Evolutionary conservation across 2,329 filamentous ascomycete genomes (phyloP), one percentile per base, ranked within the genome.

Genomic region (Diplodia corticola): DNA sequence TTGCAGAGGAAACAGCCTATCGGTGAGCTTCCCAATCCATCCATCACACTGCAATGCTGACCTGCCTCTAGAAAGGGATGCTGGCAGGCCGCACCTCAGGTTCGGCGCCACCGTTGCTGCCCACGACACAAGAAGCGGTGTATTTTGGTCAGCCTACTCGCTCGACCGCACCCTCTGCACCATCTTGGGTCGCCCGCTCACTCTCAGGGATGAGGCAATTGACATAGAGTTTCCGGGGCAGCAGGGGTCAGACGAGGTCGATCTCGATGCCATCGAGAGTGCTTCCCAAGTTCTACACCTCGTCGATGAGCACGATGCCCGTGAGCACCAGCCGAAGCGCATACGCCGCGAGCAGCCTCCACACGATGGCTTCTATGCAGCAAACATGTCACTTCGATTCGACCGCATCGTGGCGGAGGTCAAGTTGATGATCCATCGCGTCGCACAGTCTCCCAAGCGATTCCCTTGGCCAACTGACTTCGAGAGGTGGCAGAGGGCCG

Each of bases 111-210:
- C 46, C 17, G 78, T 86, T 1, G 81, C 83, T 0, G 80, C 84
- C 6, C 82, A 84, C 48, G 84, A 86, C 68, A 82, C 85, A 79
- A 75, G 84, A n/a, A 84, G 83, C 0, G 75, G 84, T 2, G 79
- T 85, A 4, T 86, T 86, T 57, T 86, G 84, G 84, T 81, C 83
- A 0, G 81, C 84, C 3, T 83, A 84, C 28, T 81, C 77, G 0
- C 75, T 86, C 4, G 84, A 86, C 65, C 77, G 84, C 15, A 80
- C 78, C 0, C 76, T 86, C 37, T 81, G 81, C 2, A 86, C 83
- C 0, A 85, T 84, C 74, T 84, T 86, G 82, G 84, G 84, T 0
- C 77, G 84, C 0, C 84, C 84, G 0, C 84, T 86, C 60, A 84
- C 84, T 0, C 70, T 86, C 1, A 76, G 84, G 53, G 84, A 86